Evolutionary conservation across 2,329 filamentous ascomycete genomes (phyloP), one percentile per base, ranked within the genome.

Genomic region (Aspergillus sclerotialis): DNA sequence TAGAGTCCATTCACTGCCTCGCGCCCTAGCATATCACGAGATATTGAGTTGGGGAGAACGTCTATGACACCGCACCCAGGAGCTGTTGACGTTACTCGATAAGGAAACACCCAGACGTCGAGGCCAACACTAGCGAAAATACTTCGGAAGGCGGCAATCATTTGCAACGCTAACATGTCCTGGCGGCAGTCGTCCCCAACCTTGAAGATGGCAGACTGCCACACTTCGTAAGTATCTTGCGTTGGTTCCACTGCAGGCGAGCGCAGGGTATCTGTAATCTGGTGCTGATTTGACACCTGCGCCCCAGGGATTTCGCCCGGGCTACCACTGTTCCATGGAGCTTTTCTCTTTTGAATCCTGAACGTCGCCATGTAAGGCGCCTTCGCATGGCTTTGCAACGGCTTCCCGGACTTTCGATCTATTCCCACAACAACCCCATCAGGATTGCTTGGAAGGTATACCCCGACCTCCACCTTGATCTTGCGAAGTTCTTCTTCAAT

Each of bases 161-260:
- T 93, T 63, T 98, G 92, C 42, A 99, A 70, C 2, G 92, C 92
- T 40, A 99, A 72, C 33, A 99, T 84, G 52, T 99, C 93, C 64
- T 99, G 92, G 32, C 92, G 83, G 58, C 92, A 96, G 61, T 99
- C 92, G 58, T 99, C 92, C 42, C 92, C 92, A 31, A 99, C 93
- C 61, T 99, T 99, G 79, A 99, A 99, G 55, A 99, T 99, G 37
- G 90, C 92, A 2, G 88, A 94, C 61, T 98, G 92, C 93, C 92
- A 96, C n/a, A 90, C 83, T 60, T 98, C 93, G 47, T 94, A 78
- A 0, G 79, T 85, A 50, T 75, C 77, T 34, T 50, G 56, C 43
- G 48, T 52, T 49, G 37, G 45, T 44, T 44, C 52, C 16, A 41
- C 36, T 11, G 37, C 38, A 17, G 37, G 37, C n/a, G 37, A 35